Conservation (phyloP, 148 eudicot genomes). For the Linanthus parryae region DNA sequence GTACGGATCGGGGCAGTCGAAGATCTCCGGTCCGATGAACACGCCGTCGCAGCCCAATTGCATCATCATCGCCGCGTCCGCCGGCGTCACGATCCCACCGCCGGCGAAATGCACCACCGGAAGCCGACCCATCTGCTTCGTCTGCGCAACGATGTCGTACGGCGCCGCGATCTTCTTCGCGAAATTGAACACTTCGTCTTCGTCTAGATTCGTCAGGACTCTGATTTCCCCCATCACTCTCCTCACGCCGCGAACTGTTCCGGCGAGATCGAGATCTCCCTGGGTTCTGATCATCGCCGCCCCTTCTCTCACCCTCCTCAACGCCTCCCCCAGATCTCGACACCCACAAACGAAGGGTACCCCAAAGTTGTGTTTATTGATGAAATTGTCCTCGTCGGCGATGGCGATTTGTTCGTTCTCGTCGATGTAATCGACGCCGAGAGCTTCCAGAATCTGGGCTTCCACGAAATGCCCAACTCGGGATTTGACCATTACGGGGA, state of each 20-base stretch:
- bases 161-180: conserved; percentile 65
- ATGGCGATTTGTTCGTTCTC: conserved; percentile 41
- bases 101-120: conserved; percentile 83
- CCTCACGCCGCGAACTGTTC: conserved; percentile 63
- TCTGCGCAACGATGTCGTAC: conserved; percentile 77
- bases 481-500: conserved; percentile 44
- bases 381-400: conserved; percentile 48
- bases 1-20: conserved; percentile 49
- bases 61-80: conserved; percentile 91
- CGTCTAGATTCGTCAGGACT: conserved; percentile 62
- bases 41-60: conserved; percentile 95
- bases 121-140: conserved; percentile 89
- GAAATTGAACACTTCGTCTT: conserved; percentile 78
- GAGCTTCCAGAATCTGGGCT: conserved; percentile 51
- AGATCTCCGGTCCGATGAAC: conserved; percentile 62
- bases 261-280: conserved; percentile 44
- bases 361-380: conserved; percentile 59
- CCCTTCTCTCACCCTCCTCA: conserved; percentile 62
- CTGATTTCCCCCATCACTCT: conserved; percentile 68
- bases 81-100: conserved; percentile 75
- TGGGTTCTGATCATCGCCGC: conserved; percentile 62
- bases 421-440: conserved; percentile 57
- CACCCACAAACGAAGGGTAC: conserved; percentile 57
- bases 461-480: conserved; percentile 70
- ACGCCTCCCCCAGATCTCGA: conserved; percentile 48